Base-by-base conservation (phyloP, 2,329 filamentous ascomycete species). In the Neopestalotiopsis rosae region DNA sequence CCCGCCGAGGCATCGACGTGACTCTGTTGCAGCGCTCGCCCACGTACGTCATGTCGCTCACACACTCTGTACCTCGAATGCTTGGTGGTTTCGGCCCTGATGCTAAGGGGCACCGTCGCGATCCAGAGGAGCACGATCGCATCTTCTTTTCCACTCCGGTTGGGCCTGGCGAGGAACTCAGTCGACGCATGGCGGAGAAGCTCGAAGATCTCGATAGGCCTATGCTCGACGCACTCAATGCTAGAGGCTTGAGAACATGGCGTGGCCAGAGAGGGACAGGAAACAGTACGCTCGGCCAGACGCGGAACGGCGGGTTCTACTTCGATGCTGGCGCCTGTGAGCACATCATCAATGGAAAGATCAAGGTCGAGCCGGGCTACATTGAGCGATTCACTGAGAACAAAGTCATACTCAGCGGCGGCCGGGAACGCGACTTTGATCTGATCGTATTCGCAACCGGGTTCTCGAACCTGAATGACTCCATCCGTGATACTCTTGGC, bases 101-200 rank as follows among this genome's bases (percentile, higher is more conserved):
- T 0, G 85, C 86, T 5, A 30, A 63, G 61, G 61, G 61, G 6
- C 24, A 63, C 13, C 61, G 61, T 13, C 61, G 61, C 61, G 61
- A 86, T 86, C 82, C 83, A 85, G 90, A 93, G 42, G 91, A 93
- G 59, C 88, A 88, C 0, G 92, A 95, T 72, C 69, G 93, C 2
- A 79, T 86, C 1, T 77, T 87, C 0, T 88, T 90, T 75, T 86
- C 87, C 42, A 79, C 87, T 1, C 91, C 92, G 0, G 83, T 81
- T 0, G 83, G 88, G 1, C 81, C 94, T 0, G 81, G 89, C 68
- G 93, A 93, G 73, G 82, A 87, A 0, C 76, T 89, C 5, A 87
- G 92, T 65, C 77, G 84, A 17, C 84, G 83, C 40, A 57, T 81
- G 3, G 86, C 84, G 1, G 72, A 77, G 14, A 68, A 74, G 7